phyloP scores from a whole-genome alignment of 148 eudicot species.

The Rhododendron vialii region DNA sequence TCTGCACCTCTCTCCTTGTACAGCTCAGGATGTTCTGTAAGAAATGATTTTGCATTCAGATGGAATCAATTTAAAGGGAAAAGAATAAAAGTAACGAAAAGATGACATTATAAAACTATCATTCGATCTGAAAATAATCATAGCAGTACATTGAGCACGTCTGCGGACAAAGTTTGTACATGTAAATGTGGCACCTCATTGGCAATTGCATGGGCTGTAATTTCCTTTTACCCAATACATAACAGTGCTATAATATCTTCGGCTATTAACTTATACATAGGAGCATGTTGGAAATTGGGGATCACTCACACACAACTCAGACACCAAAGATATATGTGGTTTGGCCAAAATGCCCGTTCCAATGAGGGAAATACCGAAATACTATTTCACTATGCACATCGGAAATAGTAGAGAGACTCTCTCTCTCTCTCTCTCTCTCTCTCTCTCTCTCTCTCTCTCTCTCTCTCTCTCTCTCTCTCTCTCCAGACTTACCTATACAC shows the following conservation, averaged over 20 bases:
- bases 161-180: not conserved
- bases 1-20: conserved; percentile 59
- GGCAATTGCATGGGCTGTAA: not conserved
- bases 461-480: no score
- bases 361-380: not conserved
- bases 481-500: no score
- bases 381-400: not conserved
- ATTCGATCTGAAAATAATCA: not conserved
- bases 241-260: not conserved
- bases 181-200: not conserved
- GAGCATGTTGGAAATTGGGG: not conserved
- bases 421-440: no score
- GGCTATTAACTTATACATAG: not conserved
- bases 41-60: not conserved
- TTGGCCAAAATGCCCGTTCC: not conserved
- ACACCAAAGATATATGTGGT: not conserved
- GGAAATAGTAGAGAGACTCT: not conserved
- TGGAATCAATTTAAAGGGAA: not conserved
- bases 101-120: not conserved
- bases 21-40: conserved; percentile 83
- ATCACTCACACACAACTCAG: not conserved
- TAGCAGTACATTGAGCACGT: not conserved
- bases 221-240: not conserved
- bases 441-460: no score
- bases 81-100: not conserved